phyloP scores from a whole-genome alignment of 441 rosid genomes.

The Gossypium davidsonii region DNA sequence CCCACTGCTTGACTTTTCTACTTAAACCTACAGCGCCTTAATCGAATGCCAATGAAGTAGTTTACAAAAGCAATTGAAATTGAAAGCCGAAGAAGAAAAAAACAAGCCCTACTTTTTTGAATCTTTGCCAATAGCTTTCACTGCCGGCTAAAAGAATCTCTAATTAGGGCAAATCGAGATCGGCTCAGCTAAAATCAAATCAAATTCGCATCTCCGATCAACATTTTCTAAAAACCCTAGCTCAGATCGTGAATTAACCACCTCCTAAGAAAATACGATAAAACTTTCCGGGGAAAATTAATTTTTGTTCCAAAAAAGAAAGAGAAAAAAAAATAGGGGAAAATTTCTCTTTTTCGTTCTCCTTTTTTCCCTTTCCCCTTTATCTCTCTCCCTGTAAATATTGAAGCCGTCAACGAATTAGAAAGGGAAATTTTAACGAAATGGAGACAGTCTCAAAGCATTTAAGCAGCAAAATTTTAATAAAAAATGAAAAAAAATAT shows the following conservation, averaged over 20 bases:
- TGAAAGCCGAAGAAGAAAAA: neutral
- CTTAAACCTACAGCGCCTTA: neutral
- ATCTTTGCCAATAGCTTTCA: neutral
- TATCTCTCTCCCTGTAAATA: conserved; percentile 18
- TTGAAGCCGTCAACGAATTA: conserved; percentile 29
- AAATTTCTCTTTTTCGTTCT: conserved; percentile 13
- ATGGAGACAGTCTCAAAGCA: no score
- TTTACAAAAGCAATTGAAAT: neutral
- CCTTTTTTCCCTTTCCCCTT: neutral
- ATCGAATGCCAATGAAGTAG: neutral
- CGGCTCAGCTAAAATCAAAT: conserved; percentile 33
- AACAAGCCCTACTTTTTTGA: neutral
- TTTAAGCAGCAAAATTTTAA: no score
- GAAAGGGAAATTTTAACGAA: neutral
- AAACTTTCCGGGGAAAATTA: conserved; percentile 10
- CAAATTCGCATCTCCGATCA: conserved; percentile 42
- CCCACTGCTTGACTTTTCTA: neutral
- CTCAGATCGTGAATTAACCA: conserved; percentile 23
- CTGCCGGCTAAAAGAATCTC: neutral
- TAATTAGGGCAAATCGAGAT: conserved; percentile 26
- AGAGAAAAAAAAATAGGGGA: neutral
- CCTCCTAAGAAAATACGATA: conserved; percentile 1
- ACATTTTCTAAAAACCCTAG: conserved; percentile 51
- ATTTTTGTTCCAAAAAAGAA: neutral
- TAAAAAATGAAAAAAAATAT: no score